These are phyloP conservation scores for Penicillium thymicola DNA, from an alignment of 2,329 filamentous ascomycete genomes.

Conservation along the genomic window DNA sequence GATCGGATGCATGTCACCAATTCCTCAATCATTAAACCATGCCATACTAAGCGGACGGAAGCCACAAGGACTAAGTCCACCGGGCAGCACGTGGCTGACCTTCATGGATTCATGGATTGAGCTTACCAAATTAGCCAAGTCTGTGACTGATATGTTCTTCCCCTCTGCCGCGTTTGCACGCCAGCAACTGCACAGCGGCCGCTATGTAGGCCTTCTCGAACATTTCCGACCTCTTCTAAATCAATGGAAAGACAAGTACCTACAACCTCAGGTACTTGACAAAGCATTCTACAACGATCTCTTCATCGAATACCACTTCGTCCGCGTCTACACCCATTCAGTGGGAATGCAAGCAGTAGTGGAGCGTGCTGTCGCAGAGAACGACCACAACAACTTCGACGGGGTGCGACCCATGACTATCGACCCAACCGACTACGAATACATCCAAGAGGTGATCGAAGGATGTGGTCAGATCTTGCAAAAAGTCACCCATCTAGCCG, in stretches of 20 bases:
- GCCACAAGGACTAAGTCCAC: conserved; percentile 36
- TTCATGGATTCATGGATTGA: conserved; percentile 55
- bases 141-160: conserved; percentile 54
- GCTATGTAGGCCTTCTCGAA: conserved; percentile 50
- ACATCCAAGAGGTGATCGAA: conserved; percentile 56
- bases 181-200: conserved; percentile 43
- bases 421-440: conserved; percentile 52
- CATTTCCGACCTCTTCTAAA: conserved; percentile 39
- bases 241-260: conserved; percentile 39
- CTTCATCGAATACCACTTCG: conserved; percentile 53
- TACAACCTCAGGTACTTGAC: conserved; percentile 31
- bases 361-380: conserved; percentile 48
- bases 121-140: conserved; percentile 48
- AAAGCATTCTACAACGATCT: conserved; percentile 48
- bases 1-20: conserved; percentile 51
- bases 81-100: conserved; percentile 48
- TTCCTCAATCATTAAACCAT: conserved; percentile 45
- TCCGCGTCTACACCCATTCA: conserved; percentile 43
- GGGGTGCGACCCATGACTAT: conserved; percentile 45
- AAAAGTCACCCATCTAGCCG: conserved; percentile 49
- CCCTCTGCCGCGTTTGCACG: conserved; percentile 39
- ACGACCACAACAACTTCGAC: conserved; percentile 29
- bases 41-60: conserved; percentile 31
- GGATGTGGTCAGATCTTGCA: conserved; percentile 52
- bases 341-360: conserved; percentile 57